Percentiles rank a stretch among this genome's conserved stretches.
Evolutionary conservation across 164 flowering plant genomes (phyloP).

Genomic region (Aristolochia fimbriata): DNA sequence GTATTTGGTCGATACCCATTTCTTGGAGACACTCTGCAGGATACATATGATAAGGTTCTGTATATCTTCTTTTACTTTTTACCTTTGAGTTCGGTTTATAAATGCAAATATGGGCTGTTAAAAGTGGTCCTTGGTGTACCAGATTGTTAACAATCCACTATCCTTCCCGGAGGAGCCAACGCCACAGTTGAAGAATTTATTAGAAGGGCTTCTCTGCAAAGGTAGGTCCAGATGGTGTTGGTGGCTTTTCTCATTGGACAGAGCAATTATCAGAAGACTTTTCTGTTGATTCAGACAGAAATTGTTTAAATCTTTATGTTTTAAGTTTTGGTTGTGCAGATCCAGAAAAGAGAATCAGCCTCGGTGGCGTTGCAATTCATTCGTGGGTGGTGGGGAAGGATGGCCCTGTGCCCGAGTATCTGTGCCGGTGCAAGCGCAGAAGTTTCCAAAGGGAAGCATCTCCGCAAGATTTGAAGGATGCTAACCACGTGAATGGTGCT

Average conservation of each 20-base stretch:
- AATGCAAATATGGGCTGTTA: neutral
- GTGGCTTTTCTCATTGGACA: too few species aligned
- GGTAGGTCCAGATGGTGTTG: slow-evolving; percentile 25
- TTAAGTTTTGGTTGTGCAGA: slow-evolving; percentile 30
- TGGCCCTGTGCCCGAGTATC: slow-evolving; percentile 58
- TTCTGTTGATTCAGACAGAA: too few species aligned
- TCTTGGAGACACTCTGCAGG: slow-evolving; percentile 84
- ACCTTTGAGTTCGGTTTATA: neutral
- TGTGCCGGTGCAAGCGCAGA: slow-evolving; percentile 60
- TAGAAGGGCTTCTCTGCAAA: slow-evolving; percentile 84
- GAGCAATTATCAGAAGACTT: too few species aligned
- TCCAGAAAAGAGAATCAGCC: slow-evolving; percentile 50
- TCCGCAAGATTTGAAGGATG: neutral
- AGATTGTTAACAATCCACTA: slow-evolving; percentile 73
- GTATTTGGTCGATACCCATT: slow-evolving; percentile 75
- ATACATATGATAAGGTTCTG: slow-evolving; percentile 83
- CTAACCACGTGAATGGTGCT: neutral
- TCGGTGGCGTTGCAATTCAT: slow-evolving; percentile 53
- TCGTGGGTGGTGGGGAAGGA: slow-evolving; percentile 67
- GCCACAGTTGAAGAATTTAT: slow-evolving; percentile 47
- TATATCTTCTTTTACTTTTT: neutral
- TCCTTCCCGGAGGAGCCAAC: slow-evolving; percentile 41
- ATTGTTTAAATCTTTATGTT: neutral
- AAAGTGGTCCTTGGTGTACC: slow-evolving; percentile 5
- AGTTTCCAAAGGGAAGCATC: slow-evolving; percentile 1